A percentile compares a stretch with the other conserved stretches of the same genome.
phyloP scores from a whole-genome alignment of 108 stramenopile species.

The Pseudonitzschia multiseries region DNA sequence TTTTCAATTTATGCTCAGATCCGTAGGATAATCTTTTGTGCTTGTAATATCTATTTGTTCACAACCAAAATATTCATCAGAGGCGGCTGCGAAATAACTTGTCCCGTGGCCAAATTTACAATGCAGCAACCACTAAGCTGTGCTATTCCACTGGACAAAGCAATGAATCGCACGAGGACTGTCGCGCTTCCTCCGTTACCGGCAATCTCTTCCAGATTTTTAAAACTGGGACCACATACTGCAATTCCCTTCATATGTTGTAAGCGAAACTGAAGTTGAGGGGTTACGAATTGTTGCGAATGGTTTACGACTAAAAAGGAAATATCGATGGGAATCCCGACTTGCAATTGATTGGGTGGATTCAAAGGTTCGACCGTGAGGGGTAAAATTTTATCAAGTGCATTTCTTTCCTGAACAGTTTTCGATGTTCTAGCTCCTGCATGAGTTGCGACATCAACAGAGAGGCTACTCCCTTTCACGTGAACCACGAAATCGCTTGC shows the following conservation, averaged over 20 bases:
- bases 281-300: slow-evolving; percentile 52
- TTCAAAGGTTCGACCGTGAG: slow-evolving; percentile 84
- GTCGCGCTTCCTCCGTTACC: slow-evolving; percentile 62
- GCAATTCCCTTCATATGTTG: slow-evolving; percentile 72
- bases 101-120: slow-evolving; percentile 66
- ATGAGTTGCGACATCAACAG: slow-evolving; percentile 76
- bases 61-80: slow-evolving; percentile 68
- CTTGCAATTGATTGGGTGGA: slow-evolving; percentile 58
- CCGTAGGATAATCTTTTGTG: too few species aligned
- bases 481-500: slow-evolving; percentile 55
- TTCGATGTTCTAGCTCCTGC: slow-evolving; percentile 47
- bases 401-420: background rate
- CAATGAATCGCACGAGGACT: slow-evolving; percentile 51
- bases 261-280: slow-evolving; percentile 77
- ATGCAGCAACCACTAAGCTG: slow-evolving; percentile 66
- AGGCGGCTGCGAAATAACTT: slow-evolving; percentile 69
- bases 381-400: slow-evolving; percentile 55
- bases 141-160: slow-evolving; percentile 62
- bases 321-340: slow-evolving; percentile 50
- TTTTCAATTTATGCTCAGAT: too few species aligned
- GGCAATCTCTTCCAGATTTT: slow-evolving; percentile 54
- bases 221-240: slow-evolving; percentile 68
- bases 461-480: slow-evolving; percentile 57
- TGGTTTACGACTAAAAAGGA: slow-evolving; percentile 79
- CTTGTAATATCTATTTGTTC: background rate